Conservation (phyloP, 2,329 filamentous ascomycete species). For the Alternaria viburni region DNA sequence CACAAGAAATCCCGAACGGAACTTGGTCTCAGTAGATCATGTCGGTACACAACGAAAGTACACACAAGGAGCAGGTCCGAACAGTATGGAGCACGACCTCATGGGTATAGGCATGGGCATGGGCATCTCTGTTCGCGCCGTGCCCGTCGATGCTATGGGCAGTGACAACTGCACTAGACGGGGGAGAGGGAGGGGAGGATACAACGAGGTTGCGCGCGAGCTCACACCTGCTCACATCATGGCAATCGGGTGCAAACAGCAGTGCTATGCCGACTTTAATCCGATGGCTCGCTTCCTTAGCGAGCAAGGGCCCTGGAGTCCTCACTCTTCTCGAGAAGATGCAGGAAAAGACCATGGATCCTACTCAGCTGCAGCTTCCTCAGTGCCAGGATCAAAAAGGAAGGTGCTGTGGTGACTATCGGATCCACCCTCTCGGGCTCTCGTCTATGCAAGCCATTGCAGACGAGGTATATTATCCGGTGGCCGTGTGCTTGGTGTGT, state of each 20-base stretch:
- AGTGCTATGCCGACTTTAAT: not conserved
- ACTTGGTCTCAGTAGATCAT: not conserved
- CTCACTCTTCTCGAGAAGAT: not conserved
- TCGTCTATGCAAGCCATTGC: not conserved
- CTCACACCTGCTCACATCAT: not conserved
- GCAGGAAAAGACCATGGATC: not conserved
- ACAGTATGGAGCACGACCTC: not conserved
- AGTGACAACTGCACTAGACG: slow-evolving; percentile 1
- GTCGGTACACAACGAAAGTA: not conserved
- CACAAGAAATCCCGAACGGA: not conserved
- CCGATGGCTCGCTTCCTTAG: slow-evolving; percentile 18
- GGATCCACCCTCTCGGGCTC: not conserved
- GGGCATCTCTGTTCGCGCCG: not conserved
- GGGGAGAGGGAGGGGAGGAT: slow-evolving; percentile 4
- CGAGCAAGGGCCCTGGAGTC: slow-evolving; percentile 16
- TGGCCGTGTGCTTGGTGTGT: not conserved
- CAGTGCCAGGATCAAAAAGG: not conserved
- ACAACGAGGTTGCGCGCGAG: not conserved
- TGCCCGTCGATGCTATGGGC: not conserved
- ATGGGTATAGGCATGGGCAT: not conserved
- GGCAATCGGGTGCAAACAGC: not conserved
- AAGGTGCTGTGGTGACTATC: not conserved
- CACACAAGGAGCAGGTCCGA: not conserved
- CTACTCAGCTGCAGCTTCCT: not conserved
- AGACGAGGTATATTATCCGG: not conserved